Percentiles rank a stretch among this genome's conserved stretches.
phyloP scores from a whole-genome alignment of 139 green algal species.

The Nannochloris sp. region DNA sequence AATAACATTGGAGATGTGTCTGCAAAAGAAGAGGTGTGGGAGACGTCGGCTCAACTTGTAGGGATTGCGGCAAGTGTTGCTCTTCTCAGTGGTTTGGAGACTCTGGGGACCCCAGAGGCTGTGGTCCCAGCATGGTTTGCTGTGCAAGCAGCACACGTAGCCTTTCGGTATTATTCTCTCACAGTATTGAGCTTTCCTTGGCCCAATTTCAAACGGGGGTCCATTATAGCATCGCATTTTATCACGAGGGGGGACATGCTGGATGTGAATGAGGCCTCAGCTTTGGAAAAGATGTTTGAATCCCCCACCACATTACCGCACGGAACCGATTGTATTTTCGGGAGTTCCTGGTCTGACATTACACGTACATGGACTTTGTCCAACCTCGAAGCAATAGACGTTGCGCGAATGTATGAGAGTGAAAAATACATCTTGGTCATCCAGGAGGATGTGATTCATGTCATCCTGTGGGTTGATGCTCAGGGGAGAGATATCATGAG shows the following conservation, averaged over 20 bases:
- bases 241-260: not conserved
- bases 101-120: slow-evolving; percentile 13
- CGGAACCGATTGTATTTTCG: slow-evolving; percentile 7
- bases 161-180: slow-evolving; percentile 47
- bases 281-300: slow-evolving; percentile 1
- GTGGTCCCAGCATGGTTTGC: slow-evolving; percentile 47
- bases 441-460: slow-evolving; percentile 23
- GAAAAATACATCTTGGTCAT: slow-evolving; percentile 56
- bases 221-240: not conserved
- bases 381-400: not conserved
- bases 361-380: not conserved
- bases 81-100: slow-evolving; percentile 42
- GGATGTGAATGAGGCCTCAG: not conserved
- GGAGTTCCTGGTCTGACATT: not conserved
- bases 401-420: slow-evolving; percentile 28
- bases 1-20: slow-evolving; percentile 81
- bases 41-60: slow-evolving; percentile 60
- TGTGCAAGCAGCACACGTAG: slow-evolving; percentile 50
- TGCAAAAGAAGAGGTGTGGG: slow-evolving; percentile 79
- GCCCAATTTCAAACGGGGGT: slow-evolving; percentile 55
- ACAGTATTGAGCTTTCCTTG: slow-evolving; percentile 39
- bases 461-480: slow-evolving; percentile 43
- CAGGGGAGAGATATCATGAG: slow-evolving; percentile 18
- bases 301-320: not conserved
- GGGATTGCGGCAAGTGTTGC: slow-evolving; percentile 55